phyloP scores from a whole-genome alignment of 2,329 filamentous ascomycete genomes.

The Periconia sp. region DNA sequence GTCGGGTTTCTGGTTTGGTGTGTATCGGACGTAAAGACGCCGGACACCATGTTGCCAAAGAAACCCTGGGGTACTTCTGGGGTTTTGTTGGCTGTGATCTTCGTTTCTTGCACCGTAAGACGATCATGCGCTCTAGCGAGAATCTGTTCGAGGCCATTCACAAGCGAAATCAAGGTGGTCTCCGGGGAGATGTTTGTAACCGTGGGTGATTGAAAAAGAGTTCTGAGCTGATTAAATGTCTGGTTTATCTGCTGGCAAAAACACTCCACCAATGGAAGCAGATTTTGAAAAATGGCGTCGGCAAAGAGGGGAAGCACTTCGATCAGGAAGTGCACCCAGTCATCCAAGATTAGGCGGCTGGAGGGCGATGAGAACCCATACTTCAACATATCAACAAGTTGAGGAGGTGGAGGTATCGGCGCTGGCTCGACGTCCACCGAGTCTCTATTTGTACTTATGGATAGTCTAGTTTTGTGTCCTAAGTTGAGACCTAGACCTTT shows the following conservation, averaged over 20 bases:
- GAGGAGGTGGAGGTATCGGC: slow-evolving; percentile 59
- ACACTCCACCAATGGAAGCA: slow-evolving; percentile 88
- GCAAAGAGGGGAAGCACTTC: slow-evolving; percentile 84
- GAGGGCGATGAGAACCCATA: slow-evolving; percentile 74
- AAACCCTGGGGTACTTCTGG: slow-evolving; percentile 84
- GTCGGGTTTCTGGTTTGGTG: slow-evolving; percentile 77
- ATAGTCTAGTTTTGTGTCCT: slow-evolving; percentile 33
- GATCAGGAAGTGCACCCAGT: slow-evolving; percentile 84
- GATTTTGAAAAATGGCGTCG: slow-evolving; percentile 81
- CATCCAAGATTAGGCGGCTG: slow-evolving; percentile 79
- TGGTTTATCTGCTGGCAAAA: slow-evolving; percentile 75
- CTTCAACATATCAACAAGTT: slow-evolving; percentile 81
- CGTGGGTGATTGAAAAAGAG: slow-evolving; percentile 54
- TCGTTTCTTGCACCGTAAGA: slow-evolving; percentile 74
- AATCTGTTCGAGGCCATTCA: slow-evolving; percentile 92
- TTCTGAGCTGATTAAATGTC: slow-evolving; percentile 72
- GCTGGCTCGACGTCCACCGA: slow-evolving; percentile 38
- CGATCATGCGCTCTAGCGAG: slow-evolving; percentile 85
- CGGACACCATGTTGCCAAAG: slow-evolving; percentile 92
- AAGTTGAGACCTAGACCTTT: slow-evolving; percentile 17
- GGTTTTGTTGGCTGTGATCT: slow-evolving; percentile 68
- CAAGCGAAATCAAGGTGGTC: slow-evolving; percentile 75
- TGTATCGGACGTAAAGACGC: slow-evolving; percentile 79
- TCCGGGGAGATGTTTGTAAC: slow-evolving; percentile 56
- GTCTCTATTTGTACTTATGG: slow-evolving; percentile 29